A percentile compares a stretch with the other conserved stretches of the same genome.
phyloP scores from a whole-genome alignment of 1,284 basidiomycete genomes.

The Sphaerobolus stellatus region DNA sequence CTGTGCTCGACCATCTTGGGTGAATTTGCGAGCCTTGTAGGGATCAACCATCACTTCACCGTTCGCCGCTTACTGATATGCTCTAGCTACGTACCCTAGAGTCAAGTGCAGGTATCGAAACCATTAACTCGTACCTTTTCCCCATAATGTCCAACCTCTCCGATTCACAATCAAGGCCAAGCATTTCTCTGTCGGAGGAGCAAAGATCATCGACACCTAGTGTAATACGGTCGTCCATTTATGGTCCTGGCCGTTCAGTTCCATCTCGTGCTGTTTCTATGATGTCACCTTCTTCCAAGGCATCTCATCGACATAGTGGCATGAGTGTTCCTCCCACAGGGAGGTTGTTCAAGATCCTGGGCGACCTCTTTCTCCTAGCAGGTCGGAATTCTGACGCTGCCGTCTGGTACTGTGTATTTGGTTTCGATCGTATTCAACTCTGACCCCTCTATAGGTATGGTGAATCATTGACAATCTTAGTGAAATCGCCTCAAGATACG shows the following conservation, averaged over 20 bases:
- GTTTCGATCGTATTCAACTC: constrained; percentile 14
- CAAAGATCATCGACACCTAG: too few relatives aligned
- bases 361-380: constrained; percentile 82
- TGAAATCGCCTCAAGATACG: constrained; percentile 66
- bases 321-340: constrained; percentile 72
- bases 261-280: constrained; percentile 52
- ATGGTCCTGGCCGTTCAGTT: constrained; percentile 31
- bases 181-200: too few relatives aligned
- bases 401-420: constrained; percentile 61
- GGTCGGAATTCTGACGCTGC: constrained; percentile 79
- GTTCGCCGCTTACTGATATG: constrained; percentile 9
- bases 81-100: constrained; percentile 36
- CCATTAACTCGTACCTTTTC: constrained; percentile 35
- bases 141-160: constrained; percentile 21
- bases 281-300: constrained; percentile 34
- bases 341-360: constrained; percentile 83
- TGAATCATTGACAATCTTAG: constrained; percentile 72
- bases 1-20: constrained; percentile 81
- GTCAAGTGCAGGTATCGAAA: constrained; percentile 33
- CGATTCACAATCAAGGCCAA: constrained; percentile 18
- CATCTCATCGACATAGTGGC: constrained; percentile 59
- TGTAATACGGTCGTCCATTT: too few relatives aligned
- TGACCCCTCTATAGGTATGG: constrained; percentile 62
- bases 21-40: constrained; percentile 77
- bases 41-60: constrained; percentile 22